Conservation (phyloP, 2,329 filamentous ascomycete species). For the Thyridium curvatum region DNA sequence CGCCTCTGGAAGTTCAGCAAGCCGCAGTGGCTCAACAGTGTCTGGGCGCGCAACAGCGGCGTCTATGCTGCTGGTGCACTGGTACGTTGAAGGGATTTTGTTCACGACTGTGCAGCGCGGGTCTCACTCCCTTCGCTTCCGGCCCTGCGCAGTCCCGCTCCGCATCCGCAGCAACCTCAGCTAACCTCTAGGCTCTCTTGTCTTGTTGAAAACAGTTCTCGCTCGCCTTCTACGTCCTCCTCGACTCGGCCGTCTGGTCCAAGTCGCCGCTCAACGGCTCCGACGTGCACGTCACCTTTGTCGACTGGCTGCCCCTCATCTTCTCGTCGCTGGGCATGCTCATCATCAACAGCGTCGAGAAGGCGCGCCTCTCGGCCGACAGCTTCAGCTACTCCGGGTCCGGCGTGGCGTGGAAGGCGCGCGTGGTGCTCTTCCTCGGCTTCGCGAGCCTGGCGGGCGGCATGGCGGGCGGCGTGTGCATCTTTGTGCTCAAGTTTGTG, state of each 20-base stretch:
- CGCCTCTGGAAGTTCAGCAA: conserved; percentile 61
- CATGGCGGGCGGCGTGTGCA: conserved; percentile 63
- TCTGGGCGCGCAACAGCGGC: conserved; percentile 56
- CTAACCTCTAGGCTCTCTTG: neutral
- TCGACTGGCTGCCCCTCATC: conserved; percentile 65
- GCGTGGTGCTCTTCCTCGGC: conserved; percentile 60
- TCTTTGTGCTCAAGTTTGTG: conserved; percentile 60
- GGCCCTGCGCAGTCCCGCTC: no score
- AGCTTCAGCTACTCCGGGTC: conserved; percentile 56
- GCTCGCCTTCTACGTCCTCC: conserved; percentile 61
- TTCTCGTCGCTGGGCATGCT: conserved; percentile 63
- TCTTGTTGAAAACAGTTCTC: conserved; percentile 46
- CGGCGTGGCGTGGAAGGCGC: conserved; percentile 62
- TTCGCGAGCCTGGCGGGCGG: conserved; percentile 60
- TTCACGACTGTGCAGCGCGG: no score
- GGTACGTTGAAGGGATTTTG: no score
- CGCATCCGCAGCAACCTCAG: no score
- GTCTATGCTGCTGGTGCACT: conserved; percentile 58
- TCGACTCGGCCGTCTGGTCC: conserved; percentile 63
- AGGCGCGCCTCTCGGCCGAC: conserved; percentile 57
- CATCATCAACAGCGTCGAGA: conserved; percentile 66
- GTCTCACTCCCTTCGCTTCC: neutral
- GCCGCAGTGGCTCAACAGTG: conserved; percentile 62
- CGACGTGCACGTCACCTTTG: conserved; percentile 56
- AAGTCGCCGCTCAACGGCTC: conserved; percentile 54